Percentiles rank a stretch among this genome's conserved stretches.
Evolutionary conservation across 1,139 yeast species (phyloP).

Genomic region (Magnusiomyces fungicola): DNA sequence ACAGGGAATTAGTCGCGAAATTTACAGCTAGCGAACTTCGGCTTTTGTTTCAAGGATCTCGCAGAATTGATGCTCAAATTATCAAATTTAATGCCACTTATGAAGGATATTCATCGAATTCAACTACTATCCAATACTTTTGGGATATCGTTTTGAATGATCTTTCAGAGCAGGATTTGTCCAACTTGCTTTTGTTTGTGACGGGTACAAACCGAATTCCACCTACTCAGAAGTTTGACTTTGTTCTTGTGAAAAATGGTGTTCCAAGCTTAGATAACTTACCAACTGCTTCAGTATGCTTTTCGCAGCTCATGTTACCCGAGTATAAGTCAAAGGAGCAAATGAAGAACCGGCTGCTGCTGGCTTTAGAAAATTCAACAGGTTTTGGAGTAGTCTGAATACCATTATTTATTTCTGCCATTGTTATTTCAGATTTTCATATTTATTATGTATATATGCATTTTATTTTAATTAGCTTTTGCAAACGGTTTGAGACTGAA

Average conservation of each 20-base stretch:
- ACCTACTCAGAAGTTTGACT: slow-evolving; percentile 21
- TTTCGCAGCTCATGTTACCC: slow-evolving; percentile 24
- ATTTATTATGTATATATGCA: too few relatives aligned
- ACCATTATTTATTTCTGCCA: too few relatives aligned
- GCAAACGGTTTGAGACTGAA: too few relatives aligned
- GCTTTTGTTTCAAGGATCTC: slow-evolving; percentile 22
- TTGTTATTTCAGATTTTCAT: too few relatives aligned
- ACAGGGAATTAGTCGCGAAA: background rate
- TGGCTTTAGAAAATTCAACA: slow-evolving; percentile 24
- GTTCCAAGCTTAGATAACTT: slow-evolving; percentile 19
- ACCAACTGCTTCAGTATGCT: slow-evolving; percentile 28
- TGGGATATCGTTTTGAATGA: slow-evolving; percentile 20
- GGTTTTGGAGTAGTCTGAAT: too few relatives aligned
- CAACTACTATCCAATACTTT: slow-evolving; percentile 19
- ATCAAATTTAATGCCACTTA: slow-evolving; percentile 17
- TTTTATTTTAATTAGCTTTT: too few relatives aligned
- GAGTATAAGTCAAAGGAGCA: slow-evolving; percentile 18
- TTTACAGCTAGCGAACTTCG: slow-evolving; percentile 15
- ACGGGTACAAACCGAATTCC: slow-evolving; percentile 28
- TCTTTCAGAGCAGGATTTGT: slow-evolving; percentile 18
- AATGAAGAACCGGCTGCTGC: slow-evolving; percentile 19
- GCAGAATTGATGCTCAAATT: slow-evolving; percentile 16
- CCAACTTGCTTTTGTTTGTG: slow-evolving; percentile 25
- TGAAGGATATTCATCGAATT: slow-evolving; percentile 9
- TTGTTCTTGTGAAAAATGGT: slow-evolving; percentile 20